These are phyloP conservation scores for Ophiocordyceps unilateralis DNA, from an alignment of 2,329 filamentous ascomycete genomes.

Conservation along the genomic window DNA sequence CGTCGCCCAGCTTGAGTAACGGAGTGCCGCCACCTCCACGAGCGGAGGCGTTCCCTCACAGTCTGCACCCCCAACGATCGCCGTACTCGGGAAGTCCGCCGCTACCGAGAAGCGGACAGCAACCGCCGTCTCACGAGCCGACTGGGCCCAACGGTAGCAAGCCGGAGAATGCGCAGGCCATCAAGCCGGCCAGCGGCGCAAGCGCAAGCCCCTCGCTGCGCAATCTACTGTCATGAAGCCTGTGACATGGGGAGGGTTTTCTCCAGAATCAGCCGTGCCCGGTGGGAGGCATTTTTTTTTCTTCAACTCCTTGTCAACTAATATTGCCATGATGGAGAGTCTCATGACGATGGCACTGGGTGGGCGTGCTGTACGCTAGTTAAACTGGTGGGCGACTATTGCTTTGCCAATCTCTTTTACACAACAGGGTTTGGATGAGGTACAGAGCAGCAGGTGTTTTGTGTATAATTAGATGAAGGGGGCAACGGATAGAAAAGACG, in stretches of 20 bases:
- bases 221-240: slow-evolving; percentile 50
- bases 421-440: neutral
- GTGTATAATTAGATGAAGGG: neutral
- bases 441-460: neutral
- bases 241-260: too few relatives aligned
- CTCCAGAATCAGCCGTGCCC: too few relatives aligned
- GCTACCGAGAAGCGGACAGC: slow-evolving; percentile 19
- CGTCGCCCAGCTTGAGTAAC: slow-evolving; percentile 16
- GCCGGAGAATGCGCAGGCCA: slow-evolving; percentile 13
- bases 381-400: neutral
- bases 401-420: too few relatives aligned
- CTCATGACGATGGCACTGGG: neutral
- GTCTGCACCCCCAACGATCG: slow-evolving; percentile 21
- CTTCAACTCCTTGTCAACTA: neutral
- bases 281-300: too few relatives aligned
- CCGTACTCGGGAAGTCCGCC: slow-evolving; percentile 29
- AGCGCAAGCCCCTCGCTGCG: slow-evolving; percentile 62
- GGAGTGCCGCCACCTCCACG: slow-evolving; percentile 14
- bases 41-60: slow-evolving; percentile 20
- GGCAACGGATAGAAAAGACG: neutral
- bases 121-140: slow-evolving; percentile 8
- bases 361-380: neutral
- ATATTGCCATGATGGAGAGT: neutral
- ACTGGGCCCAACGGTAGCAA: slow-evolving; percentile 11
- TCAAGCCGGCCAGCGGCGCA: slow-evolving; percentile 41